Conservation (phyloP, 1,284 basidiomycete genomes). For the Singerocomus inundabilis region DNA sequence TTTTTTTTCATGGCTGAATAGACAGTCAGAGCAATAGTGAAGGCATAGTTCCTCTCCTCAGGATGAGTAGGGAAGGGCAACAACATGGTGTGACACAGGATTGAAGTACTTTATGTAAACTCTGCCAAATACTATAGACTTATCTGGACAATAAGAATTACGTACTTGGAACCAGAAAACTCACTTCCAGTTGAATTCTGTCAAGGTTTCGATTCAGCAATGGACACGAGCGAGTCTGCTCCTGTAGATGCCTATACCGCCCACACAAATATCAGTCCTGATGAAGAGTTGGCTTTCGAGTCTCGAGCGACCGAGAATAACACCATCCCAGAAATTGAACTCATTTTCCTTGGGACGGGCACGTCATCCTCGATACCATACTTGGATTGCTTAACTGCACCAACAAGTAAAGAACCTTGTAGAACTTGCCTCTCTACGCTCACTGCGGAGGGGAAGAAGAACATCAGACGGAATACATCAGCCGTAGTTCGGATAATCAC, state of each 20-base stretch:
- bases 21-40: no score
- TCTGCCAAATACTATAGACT: no score
- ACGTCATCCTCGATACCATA: conserved; percentile 70
- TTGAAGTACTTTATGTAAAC: no score
- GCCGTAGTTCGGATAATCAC: conserved; percentile 52
- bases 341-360: conserved; percentile 75
- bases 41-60: no score
- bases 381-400: conserved; percentile 62
- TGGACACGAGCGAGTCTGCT: conserved; percentile 5
- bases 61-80: no score
- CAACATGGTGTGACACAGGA: no score
- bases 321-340: conserved; percentile 40
- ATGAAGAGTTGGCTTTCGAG: neutral
- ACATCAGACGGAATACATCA: conserved; percentile 75
- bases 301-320: neutral
- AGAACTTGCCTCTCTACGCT: conserved; percentile 68
- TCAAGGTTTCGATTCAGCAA: neutral
- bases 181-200: no score
- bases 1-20: no score
- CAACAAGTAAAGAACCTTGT: conserved; percentile 49
- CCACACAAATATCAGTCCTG: neutral
- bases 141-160: no score
- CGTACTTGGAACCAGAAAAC: no score
- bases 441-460: conserved; percentile 65
- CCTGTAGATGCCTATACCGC: neutral